Conservation (phyloP, 495 filamentous ascomycete species). For the Pseudoneurospora amorphoporcata region DNA sequence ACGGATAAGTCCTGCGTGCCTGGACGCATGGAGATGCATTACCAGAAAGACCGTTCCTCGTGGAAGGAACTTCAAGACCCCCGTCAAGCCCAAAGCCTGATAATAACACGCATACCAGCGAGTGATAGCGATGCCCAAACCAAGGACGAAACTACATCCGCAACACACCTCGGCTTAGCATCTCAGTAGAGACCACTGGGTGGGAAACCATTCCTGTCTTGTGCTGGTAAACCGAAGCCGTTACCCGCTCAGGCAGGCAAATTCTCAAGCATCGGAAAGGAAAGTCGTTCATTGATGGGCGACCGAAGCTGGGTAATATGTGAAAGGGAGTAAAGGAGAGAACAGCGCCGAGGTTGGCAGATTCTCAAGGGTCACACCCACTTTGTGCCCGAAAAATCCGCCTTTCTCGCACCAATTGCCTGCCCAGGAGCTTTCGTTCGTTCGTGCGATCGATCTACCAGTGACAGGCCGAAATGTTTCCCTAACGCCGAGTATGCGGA, state of each 20-base stretch:
- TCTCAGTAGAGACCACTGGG: neutral
- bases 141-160: neutral
- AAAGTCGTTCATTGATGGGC: neutral
- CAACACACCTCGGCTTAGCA: neutral
- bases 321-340: constrained; percentile 31
- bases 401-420: constrained; percentile 29
- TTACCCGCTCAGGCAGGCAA: neutral
- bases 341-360: constrained; percentile 29
- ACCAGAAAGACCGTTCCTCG: neutral
- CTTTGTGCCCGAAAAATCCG: constrained; percentile 21
- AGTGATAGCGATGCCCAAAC: neutral
- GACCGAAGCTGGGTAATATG: neutral
- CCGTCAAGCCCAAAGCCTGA: neutral
- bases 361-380: constrained; percentile 18
- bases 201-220: neutral
- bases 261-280: neutral
- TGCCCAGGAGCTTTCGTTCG: constrained; percentile 15
- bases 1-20: neutral
- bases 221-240: neutral
- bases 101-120: neutral
- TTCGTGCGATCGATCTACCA: constrained; percentile 32
- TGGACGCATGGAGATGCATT: neutral
- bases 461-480: constrained; percentile 29
- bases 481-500: constrained; percentile 44
- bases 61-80: neutral